Base-by-base conservation (phyloP, 2,329 filamentous ascomycete genomes). In the Microsporum canis region DNA sequence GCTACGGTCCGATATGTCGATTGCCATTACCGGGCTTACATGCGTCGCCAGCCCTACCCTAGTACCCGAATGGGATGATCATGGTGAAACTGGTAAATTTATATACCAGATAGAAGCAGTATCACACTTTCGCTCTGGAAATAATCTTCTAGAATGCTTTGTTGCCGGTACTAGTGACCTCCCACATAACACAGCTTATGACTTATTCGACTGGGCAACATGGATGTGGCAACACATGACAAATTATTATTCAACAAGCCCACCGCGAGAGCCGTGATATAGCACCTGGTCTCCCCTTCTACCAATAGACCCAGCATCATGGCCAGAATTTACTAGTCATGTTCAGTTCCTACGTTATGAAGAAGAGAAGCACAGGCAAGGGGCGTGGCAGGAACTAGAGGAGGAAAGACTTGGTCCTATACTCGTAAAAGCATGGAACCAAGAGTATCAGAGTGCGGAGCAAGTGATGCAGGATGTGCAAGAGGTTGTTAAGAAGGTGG, bases 151-250 rank as follows among this genome's bases (percentile, higher is more conserved):
- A n/a, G 57, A 47, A 59, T 23, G 29, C 31, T 45, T 38, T 34
- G 5, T 2, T 23, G 5, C 27, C 23, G 8, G 5, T 34, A 34
- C 3, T 5, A 10, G 1, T 14, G 38, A 43, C 5, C 17, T 14
- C 17, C 34, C 14, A 29, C 29, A 23, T 43, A 39, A 41, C 23
- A 33, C 17, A 27, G 23, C 55, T 31, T 31, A 39, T 27, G 53
- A 57, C 33, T 14, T 61, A 33, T 61, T 61, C 33, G 31, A 58
- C 38, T 61, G 59, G 53, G 59, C 59, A 31, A 31, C 3, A 12
- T 61, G 59, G 53, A 61, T 58, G 29, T 61, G 59, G 59, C 59
- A 38, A 14, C 41, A 57, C 29, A 61, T 61, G 59, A 57, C 31
- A 45, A 61, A 57, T 31, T 12, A 47, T 33, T 17, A 43, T 47